These are phyloP conservation scores for Oryza longistaminata DNA, from an alignment of 176 grass and related monocot species.

Conservation along the genomic window DNA sequence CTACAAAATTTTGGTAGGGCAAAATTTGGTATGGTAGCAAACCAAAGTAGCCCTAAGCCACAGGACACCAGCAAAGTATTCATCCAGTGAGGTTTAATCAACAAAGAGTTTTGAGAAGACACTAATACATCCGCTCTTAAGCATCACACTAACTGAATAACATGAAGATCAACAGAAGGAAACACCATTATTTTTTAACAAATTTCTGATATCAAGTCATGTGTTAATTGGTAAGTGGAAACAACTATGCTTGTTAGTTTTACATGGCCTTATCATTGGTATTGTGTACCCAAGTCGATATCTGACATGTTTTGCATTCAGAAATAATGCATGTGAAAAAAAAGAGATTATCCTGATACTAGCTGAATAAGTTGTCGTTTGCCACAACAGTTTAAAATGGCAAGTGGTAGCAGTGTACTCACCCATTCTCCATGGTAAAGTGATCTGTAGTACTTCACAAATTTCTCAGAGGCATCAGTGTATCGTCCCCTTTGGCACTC, in stretches of 20 bases:
- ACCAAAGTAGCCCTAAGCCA: background rate
- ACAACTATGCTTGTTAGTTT: background rate
- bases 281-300: no score
- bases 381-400: background rate
- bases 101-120: background rate
- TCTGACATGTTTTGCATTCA: background rate
- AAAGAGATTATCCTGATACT: background rate
- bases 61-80: background rate
- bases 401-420: constrained; percentile 15
- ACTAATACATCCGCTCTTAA: background rate
- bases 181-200: background rate
- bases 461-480: constrained; percentile 56
- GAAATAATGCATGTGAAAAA: background rate
- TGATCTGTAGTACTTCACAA: constrained; percentile 71
- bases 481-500: constrained; percentile 54
- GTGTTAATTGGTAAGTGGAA: background rate
- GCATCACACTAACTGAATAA: background rate
- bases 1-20: background rate
- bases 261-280: background rate
- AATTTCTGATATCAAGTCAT: background rate
- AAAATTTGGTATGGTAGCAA: background rate
- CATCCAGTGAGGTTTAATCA: background rate
- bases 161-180: background rate
- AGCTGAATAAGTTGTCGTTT: background rate
- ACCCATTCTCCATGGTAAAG: constrained; percentile 74